Conservation (phyloP, 2,329 filamentous ascomycete genomes). For the Penicillium sp. region DNA sequence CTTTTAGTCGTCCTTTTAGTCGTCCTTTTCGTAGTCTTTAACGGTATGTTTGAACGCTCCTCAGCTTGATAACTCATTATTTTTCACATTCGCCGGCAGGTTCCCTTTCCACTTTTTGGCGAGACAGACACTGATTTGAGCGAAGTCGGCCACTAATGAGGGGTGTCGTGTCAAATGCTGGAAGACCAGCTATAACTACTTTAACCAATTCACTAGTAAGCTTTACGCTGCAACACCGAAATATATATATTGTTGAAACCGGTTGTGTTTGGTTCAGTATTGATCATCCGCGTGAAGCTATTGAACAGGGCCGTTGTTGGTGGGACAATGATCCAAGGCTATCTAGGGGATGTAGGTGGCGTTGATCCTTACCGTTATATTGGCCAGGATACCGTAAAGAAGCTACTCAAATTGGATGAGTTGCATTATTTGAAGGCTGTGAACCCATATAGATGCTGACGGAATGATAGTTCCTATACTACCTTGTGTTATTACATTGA, state of each 20-base stretch:
- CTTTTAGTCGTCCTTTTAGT: not conserved
- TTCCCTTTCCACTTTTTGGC: not conserved
- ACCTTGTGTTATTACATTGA: too few species aligned
- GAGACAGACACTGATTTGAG: not conserved
- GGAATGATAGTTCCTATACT: not conserved
- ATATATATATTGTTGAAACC: not conserved
- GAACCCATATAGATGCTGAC: not conserved
- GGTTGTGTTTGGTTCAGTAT: not conserved
- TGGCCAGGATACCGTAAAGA: not conserved
- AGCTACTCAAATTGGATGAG: not conserved
- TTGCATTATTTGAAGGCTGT: not conserved
- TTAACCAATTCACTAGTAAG: not conserved
- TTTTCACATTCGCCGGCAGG: not conserved
- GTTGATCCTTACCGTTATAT: not conserved
- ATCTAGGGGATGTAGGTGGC: not conserved
- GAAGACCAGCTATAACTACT: not conserved
- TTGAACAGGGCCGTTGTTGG: too few species aligned
- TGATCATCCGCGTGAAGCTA: not conserved
- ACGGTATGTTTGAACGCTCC: not conserved
- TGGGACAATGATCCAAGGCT: not conserved
- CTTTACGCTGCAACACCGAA: not conserved
- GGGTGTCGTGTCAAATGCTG: not conserved
- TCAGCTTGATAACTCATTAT: not conserved
- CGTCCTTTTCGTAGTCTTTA: not conserved
- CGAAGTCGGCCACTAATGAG: not conserved